phyloP scores from a whole-genome alignment of 2,329 filamentous ascomycete species.

The Pseudogymnoascus pannorum region DNA sequence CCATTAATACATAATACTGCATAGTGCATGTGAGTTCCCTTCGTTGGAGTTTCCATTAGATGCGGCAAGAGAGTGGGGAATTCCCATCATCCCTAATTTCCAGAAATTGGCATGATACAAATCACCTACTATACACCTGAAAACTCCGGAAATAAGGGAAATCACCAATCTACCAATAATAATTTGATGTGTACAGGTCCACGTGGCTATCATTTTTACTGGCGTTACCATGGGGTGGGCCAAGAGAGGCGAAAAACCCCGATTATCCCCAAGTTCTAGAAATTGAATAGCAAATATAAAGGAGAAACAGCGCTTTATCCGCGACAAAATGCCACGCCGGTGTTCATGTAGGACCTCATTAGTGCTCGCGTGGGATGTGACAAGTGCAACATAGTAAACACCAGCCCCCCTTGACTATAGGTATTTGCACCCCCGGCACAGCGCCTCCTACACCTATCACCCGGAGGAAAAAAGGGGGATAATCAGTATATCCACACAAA shows the following conservation, averaged over 20 bases:
- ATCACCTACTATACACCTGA: neutral
- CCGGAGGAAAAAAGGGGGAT: neutral
- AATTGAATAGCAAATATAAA: neutral
- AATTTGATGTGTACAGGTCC: neutral
- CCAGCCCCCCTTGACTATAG: neutral
- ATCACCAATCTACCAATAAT: neutral
- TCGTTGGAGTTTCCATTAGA: neutral
- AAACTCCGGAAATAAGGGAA: neutral
- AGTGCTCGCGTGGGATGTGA: neutral
- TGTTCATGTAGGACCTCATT: neutral
- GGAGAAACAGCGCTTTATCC: neutral
- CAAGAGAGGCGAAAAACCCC: neutral
- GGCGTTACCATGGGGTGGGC: neutral
- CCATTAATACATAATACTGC: neutral
- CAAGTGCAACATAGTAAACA: neutral
- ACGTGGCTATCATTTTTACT: neutral
- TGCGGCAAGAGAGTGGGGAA: neutral
- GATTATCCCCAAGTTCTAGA: neutral
- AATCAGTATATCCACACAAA: neutral
- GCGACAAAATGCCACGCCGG: neutral
- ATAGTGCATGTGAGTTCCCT: neutral
- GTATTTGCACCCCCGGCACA: neutral
- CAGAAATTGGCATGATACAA: neutral
- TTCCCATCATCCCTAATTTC: neutral
- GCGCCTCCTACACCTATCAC: neutral